A percentile compares a stretch with the other conserved stretches of the same genome.
Evolutionary conservation across 2,329 filamentous ascomycete genomes (phyloP).

Genomic region (Pestalotiopsis sp.): DNA sequence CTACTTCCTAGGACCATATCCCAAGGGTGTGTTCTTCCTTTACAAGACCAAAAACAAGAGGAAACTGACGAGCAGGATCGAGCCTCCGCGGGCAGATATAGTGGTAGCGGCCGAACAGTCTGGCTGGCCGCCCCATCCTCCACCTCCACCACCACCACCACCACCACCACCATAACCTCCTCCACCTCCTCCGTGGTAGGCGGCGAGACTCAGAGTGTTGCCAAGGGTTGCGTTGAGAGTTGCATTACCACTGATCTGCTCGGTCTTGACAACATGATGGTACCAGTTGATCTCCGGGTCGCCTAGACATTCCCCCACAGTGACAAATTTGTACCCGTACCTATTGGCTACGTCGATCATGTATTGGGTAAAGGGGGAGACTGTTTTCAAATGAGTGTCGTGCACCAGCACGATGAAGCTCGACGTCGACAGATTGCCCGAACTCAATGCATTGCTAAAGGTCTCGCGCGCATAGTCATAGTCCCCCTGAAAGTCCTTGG

Average conservation of each 20-base stretch:
- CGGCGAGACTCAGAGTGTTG: neutral
- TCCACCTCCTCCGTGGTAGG: neutral
- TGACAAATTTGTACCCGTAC: slow-evolving; percentile 23
- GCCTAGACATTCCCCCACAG: slow-evolving; percentile 25
- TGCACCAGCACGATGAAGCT: slow-evolving; percentile 31
- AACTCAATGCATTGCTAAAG: slow-evolving; percentile 3
- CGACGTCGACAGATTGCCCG: neutral
- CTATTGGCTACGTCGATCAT: slow-evolving; percentile 19
- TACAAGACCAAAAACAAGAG: neutral
- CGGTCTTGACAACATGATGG: slow-evolving; percentile 16
- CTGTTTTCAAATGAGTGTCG: slow-evolving; percentile 23
- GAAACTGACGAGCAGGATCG: neutral
- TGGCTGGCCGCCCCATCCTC: neutral
- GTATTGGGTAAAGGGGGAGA: slow-evolving; percentile 20
- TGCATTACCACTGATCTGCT: slow-evolving; percentile 3
- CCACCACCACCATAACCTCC: too few relatives aligned
- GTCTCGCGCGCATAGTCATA: slow-evolving; percentile 14
- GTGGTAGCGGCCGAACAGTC: neutral
- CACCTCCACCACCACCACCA: neutral
- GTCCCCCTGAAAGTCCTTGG: slow-evolving; percentile 22
- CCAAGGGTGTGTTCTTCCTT: neutral
- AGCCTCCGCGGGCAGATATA: neutral
- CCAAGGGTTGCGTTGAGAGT: neutral
- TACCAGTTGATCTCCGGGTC: slow-evolving; percentile 25
- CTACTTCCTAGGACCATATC: neutral